phyloP scores from a whole-genome alignment of 495 filamentous ascomycete species.

The Gamarada debralockiae region DNA sequence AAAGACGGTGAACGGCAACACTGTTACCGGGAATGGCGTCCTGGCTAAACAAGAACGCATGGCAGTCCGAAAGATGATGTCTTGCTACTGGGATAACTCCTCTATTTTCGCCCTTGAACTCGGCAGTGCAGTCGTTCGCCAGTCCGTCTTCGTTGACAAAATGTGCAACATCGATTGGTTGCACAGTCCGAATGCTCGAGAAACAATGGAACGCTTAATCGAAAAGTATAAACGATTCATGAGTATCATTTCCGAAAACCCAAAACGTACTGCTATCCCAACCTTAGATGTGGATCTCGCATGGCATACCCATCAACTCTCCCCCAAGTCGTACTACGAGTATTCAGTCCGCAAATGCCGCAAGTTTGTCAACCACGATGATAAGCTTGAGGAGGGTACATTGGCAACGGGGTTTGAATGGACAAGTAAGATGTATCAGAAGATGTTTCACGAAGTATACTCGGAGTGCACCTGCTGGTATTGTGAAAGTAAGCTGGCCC shows the following conservation, averaged over 20 bases:
- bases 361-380: constrained; percentile 78
- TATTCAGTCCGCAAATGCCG: constrained; percentile 38
- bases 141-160: constrained; percentile 76
- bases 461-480: constrained; percentile 89
- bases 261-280: constrained; percentile 61
- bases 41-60: too few relatives aligned
- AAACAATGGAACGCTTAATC: constrained; percentile 65
- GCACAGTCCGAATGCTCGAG: constrained; percentile 55
- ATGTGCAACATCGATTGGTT: constrained; percentile 79
- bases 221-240: constrained; percentile 70
- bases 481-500: constrained; percentile 57
- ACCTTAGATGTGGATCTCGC: constrained; percentile 83
- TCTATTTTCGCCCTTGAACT: constrained; percentile 71
- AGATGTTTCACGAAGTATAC: constrained; percentile 61
- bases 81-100: constrained; percentile 73
- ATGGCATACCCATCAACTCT: constrained; percentile 72
- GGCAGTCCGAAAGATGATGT: constrained; percentile 69
- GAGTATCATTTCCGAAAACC: constrained; percentile 54
- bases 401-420: constrained; percentile 66
- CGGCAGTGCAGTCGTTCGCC: constrained; percentile 72
- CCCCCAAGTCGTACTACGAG: constrained; percentile 57
- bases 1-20: constrained; percentile 2
- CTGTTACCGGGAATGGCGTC: not conserved
- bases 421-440: constrained; percentile 68
- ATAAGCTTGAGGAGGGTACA: constrained; percentile 66